A percentile compares a stretch with the other conserved stretches of the same genome.
Conservation (phyloP, 2,329 filamentous ascomycete genomes). For the Ophiocordyceps sinensis region DNA sequence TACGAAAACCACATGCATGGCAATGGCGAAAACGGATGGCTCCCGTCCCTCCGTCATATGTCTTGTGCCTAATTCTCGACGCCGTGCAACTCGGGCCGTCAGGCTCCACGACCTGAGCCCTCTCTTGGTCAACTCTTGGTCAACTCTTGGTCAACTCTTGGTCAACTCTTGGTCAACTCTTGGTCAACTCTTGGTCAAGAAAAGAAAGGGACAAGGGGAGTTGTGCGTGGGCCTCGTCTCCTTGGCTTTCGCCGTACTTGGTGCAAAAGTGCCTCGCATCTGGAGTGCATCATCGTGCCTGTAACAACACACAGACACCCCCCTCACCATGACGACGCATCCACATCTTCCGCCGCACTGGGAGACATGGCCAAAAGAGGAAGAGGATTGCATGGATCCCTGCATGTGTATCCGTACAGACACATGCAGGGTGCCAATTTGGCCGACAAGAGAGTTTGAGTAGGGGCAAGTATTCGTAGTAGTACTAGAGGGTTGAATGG, state of each 20-base stretch:
- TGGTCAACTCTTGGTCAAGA: too few species aligned
- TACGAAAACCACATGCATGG: background rate
- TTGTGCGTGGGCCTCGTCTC: too few species aligned
- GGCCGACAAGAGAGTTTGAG: too few species aligned
- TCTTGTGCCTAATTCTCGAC: background rate
- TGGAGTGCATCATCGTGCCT: conserved; percentile 1
- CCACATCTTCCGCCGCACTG: background rate
- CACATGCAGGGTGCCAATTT: too few species aligned
- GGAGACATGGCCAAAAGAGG: too few species aligned
- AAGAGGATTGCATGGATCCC: too few species aligned
- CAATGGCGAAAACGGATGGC: background rate
- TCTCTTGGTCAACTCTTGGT: too few species aligned
- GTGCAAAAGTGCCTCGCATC: conserved; percentile 1
- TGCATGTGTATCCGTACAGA: too few species aligned
- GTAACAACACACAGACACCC: background rate
- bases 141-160: too few species aligned
- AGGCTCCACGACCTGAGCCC: background rate
- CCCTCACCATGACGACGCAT: background rate
- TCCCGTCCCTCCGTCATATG: background rate
- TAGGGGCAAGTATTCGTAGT: too few species aligned
- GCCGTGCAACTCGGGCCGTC: background rate
- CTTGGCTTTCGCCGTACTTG: background rate
- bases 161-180: too few species aligned
- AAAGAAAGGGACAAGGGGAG: background rate
- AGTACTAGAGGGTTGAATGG: too few species aligned